Conservation (phyloP, 306 rosid species). For the Begonia peltatifolia region DNA sequence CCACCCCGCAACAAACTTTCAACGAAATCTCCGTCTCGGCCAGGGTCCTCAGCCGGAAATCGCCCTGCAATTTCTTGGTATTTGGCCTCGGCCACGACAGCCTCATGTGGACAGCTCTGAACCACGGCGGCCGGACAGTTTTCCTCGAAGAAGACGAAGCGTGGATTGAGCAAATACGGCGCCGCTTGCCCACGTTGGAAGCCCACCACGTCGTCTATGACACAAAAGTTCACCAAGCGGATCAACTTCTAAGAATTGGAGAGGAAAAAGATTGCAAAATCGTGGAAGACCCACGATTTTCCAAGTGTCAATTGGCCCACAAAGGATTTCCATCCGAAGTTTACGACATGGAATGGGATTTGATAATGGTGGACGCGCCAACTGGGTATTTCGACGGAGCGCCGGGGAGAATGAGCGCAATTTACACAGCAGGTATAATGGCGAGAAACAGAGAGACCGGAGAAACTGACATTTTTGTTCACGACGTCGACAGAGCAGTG, state of each 20-base stretch:
- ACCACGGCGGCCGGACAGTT: conserved; percentile 76
- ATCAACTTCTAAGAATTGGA: conserved; percentile 35
- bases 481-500: conserved; percentile 70
- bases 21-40: conserved; percentile 64
- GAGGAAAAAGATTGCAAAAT: conserved; percentile 32
- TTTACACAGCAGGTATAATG: conserved; percentile 84
- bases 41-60: conserved; percentile 34
- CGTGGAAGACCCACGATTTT: conserved; percentile 57
- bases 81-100: conserved; percentile 88
- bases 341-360: conserved; percentile 74
- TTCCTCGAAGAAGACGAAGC: conserved; percentile 75
- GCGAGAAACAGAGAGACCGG: conserved; percentile 73
- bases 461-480: conserved; percentile 77
- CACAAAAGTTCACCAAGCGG: conserved; percentile 57
- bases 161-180: conserved; percentile 52
- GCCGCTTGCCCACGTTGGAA: conserved; percentile 37
- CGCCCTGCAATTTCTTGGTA: conserved; percentile 84
- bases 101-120: conserved; percentile 82
- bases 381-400: conserved; percentile 66
- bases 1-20: conserved; percentile 81
- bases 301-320: conserved; percentile 48
- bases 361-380: conserved; percentile 96
- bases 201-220: conserved; percentile 61
- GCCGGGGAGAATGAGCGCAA: conserved; percentile 85
- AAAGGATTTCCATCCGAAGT: conserved; percentile 58